Evolutionary conservation across 805 yeast genomes (phyloP).

Genomic region (Metschnikowia anglica): DNA sequence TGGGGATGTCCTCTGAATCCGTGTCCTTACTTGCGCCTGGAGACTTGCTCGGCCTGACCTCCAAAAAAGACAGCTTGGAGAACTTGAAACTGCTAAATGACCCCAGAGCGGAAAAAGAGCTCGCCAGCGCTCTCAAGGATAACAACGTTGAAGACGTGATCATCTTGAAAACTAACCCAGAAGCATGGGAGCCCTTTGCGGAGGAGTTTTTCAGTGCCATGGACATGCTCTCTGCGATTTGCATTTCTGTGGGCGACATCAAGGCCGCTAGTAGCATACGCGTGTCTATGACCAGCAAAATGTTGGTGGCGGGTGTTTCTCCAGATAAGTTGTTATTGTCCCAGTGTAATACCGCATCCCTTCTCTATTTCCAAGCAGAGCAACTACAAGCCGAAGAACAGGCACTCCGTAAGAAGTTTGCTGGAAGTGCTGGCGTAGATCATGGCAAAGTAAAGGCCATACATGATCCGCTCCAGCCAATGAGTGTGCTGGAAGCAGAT

Average conservation of each 20-base stretch:
- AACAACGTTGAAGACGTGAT: conserved; percentile 18
- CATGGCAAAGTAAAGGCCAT: conserved; percentile 19
- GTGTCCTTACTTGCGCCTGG: conserved; percentile 11
- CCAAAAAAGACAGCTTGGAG: conserved; percentile 1
- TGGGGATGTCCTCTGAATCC: conserved; percentile 22
- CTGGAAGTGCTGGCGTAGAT: conserved; percentile 28
- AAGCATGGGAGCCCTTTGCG: conserved; percentile 69
- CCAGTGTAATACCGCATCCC: conserved; percentile 68
- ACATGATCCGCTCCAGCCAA: conserved; percentile 19
- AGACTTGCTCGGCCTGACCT: conserved; percentile 2
- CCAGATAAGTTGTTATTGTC: conserved; percentile 63
- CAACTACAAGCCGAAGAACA: conserved; percentile 52
- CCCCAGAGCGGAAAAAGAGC: not conserved
- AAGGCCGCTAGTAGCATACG: conserved; percentile 60
- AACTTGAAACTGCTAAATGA: not conserved
- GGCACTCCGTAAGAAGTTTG: conserved; percentile 24
- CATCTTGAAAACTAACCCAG: conserved; percentile 36
- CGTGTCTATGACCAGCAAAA: conserved; percentile 63
- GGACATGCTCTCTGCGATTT: conserved; percentile 71
- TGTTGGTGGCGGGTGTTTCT: conserved; percentile 69
- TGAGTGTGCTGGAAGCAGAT: conserved; percentile 11
- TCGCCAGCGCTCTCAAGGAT: conserved; percentile 1
- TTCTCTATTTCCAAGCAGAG: conserved; percentile 67
- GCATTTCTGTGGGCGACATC: conserved; percentile 67
- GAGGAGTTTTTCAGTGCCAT: conserved; percentile 78